Base-by-base conservation (phyloP, 345 rosid species). In the Lepidium africanum region DNA sequence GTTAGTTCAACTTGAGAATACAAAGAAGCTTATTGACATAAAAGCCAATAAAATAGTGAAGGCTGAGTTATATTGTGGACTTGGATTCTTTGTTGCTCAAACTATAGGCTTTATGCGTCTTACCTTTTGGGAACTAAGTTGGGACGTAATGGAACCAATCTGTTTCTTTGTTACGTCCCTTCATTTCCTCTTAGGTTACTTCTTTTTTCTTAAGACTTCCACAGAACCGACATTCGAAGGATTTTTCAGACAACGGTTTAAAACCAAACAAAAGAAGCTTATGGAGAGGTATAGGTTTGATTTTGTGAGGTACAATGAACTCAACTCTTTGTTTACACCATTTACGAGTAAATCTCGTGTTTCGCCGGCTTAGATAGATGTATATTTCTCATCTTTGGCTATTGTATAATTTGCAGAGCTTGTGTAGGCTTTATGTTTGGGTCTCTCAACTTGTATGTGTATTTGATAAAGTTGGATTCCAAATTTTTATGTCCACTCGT, bases 71-170 rank as follows among this genome's bases (percentile, higher is more conserved):
- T 87, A 76, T 66, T 68, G 87, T 13, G 96, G 97, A 4, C 80
- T 90, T 8, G 89, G 86, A 8, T 80, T 83, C 60, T 1, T 86
- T 9, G 60, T 56, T 48, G 72, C 61, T 9, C 96, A 93, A 73
- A 90, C 92, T 0, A 72, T 86, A 7, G 89, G 82, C 14, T 81
- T 88, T 85, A 84, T 93, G 91, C 85, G 97, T 81, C 88, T 93
- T 6, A 93, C 97, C 8, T 93, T 93, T 48, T 88, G 97, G 97
- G 98, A 93, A 69, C 85, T 90, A 5, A 83, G 86, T 11, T 93
- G 96, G 98, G 97, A 93, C 71, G 90, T 93, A 0, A 93, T 93
- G 96, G 98, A 93, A 67, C 98, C 97, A n/a, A 87, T 93, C 3
- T 93, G 96, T 76, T 90, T 90, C 85, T 90, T 87, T 25, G 80